phyloP scores from a whole-genome alignment of 768 basidiomycete genomes.

The button mushroom (Agaricus bisporus) region DNA sequence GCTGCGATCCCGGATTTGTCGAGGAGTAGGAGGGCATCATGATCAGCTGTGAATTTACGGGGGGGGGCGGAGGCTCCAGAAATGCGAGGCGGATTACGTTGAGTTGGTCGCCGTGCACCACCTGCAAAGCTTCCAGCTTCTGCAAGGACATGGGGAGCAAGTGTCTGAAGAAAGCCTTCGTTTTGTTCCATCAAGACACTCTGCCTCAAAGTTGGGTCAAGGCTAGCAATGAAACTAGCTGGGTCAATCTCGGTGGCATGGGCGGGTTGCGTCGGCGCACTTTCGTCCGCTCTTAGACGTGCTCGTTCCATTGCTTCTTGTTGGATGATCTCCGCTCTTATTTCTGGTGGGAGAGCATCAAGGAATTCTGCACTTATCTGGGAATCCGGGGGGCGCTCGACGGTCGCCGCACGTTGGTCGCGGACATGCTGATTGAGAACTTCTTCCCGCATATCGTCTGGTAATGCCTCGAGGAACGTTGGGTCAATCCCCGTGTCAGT shows the following conservation, averaged over 20 bases:
- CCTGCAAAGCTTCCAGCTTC: conserved; percentile 61
- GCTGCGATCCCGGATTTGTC: conserved; percentile 87
- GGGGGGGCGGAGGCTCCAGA: conserved; percentile 22
- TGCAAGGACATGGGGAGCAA: conserved; percentile 83
- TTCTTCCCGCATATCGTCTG: conserved; percentile 98
- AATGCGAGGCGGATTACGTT: conserved; percentile 14
- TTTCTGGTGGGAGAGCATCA: conserved; percentile 92
- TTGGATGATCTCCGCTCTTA: conserved; percentile 94
- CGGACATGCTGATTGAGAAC: conserved; percentile 96
- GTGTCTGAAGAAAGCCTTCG: conserved; percentile 72
- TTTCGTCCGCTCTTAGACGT: conserved; percentile 36
- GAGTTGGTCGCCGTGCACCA: conserved; percentile 13
- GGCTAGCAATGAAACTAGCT: conserved; percentile 85
- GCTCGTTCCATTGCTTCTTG: conserved; percentile 86
- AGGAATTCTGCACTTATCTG: conserved; percentile 94
- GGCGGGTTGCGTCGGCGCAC: conserved; percentile 33
- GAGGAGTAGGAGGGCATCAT: conserved; percentile 90
- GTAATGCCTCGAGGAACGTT: conserved; percentile 94
- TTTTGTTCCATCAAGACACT: conserved; percentile 89
- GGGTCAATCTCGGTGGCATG: conserved; percentile 77
- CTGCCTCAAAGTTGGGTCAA: conserved; percentile 85
- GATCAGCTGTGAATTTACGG: conserved; percentile 50
- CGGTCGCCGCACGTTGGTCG: conserved; percentile 76
- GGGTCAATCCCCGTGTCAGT: conserved; percentile 99
- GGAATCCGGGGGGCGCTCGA: conserved; percentile 72